Percentiles rank a stretch among this genome's conserved stretches.
These are phyloP conservation scores for Zoysia matrella DNA, from an alignment of 202 grass and related monocot genomes.

Conservation along the genomic window DNA sequence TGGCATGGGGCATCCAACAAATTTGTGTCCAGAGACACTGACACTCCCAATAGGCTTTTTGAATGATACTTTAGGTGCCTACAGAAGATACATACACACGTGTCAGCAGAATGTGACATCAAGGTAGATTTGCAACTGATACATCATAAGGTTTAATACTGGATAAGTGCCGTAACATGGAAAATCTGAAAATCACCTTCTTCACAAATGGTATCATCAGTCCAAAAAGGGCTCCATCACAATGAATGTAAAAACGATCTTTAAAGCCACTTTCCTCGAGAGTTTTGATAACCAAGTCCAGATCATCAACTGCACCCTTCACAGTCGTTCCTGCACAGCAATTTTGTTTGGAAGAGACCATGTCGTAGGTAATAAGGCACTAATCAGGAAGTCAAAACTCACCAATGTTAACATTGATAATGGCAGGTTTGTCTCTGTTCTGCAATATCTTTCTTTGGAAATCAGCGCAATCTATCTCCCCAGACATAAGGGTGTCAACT, in stretches of 20 bases:
- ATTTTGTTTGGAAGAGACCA: slow-evolving; percentile 23
- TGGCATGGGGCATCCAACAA: slow-evolving; percentile 76
- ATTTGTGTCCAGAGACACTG: slow-evolving; percentile 75
- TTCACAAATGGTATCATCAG: slow-evolving; percentile 77
- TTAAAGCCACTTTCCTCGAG: slow-evolving; percentile 63
- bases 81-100: slow-evolving; percentile 19
- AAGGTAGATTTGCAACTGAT: slow-evolving; percentile 14
- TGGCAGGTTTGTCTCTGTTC: slow-evolving; percentile 79
- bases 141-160: not conserved
- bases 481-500: slow-evolving; percentile 70
- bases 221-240: slow-evolving; percentile 75
- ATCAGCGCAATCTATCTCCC: slow-evolving; percentile 78
- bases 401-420: slow-evolving; percentile 89
- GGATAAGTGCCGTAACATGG: not conserved
- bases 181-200: slow-evolving; percentile 43
- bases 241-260: slow-evolving; percentile 73
- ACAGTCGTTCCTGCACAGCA: slow-evolving; percentile 65
- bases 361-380: not conserved
- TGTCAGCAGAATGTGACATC: slow-evolving; percentile 15
- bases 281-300: slow-evolving; percentile 66
- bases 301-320: slow-evolving; percentile 76
- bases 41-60: slow-evolving; percentile 77
- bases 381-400: not conserved
- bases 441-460: slow-evolving; percentile 60
- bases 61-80: slow-evolving; percentile 74